Percentiles rank a stretch among this genome's conserved stretches.
phyloP scores from a whole-genome alignment of 345 rosid genomes.

The Aquilaria malaccensis region DNA sequence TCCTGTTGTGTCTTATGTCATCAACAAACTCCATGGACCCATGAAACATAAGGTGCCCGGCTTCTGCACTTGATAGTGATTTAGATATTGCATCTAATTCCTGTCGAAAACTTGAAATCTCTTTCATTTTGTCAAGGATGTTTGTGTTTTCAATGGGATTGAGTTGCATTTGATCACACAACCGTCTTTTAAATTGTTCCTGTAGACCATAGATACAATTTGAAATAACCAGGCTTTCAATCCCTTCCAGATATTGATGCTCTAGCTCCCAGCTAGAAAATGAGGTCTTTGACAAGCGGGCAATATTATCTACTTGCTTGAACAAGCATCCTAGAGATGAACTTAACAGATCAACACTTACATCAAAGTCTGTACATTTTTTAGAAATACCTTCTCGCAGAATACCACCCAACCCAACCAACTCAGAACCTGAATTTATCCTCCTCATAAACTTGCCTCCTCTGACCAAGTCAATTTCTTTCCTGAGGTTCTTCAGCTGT shows the following conservation, averaged over 20 bases:
- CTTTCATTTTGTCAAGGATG: constrained; percentile 41
- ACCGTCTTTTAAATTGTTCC: constrained; percentile 48
- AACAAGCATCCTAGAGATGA: constrained; percentile 27
- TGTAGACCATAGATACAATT: constrained; percentile 38
- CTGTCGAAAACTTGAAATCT: constrained; percentile 55
- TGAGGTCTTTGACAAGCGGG: constrained; percentile 27
- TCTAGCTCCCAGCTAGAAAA: constrained; percentile 48
- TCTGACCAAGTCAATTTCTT: constrained; percentile 44
- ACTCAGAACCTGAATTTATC: constrained; percentile 28
- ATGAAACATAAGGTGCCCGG: constrained; percentile 35
- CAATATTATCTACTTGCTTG: constrained; percentile 23
- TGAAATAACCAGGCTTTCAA: constrained; percentile 42
- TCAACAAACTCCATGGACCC: constrained; percentile 44
- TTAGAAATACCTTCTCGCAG: constrained; percentile 30
- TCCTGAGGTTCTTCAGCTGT: constrained; percentile 51
- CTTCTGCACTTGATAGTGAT: constrained; percentile 40
- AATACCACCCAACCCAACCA: constrained; percentile 39
- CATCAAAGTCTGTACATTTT: constrained; percentile 29
- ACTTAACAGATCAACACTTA: constrained; percentile 32
- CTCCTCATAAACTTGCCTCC: constrained; percentile 24
- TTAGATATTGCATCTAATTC: constrained; percentile 61
- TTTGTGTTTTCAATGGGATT: constrained; percentile 24
- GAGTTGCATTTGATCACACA: constrained; percentile 31
- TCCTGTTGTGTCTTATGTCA: constrained; percentile 26
- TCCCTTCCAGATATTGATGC: constrained; percentile 35